Base-by-base conservation (phyloP, 371 early-diverging fungal genomes). In the Syncephalastrum monosporum region DNA sequence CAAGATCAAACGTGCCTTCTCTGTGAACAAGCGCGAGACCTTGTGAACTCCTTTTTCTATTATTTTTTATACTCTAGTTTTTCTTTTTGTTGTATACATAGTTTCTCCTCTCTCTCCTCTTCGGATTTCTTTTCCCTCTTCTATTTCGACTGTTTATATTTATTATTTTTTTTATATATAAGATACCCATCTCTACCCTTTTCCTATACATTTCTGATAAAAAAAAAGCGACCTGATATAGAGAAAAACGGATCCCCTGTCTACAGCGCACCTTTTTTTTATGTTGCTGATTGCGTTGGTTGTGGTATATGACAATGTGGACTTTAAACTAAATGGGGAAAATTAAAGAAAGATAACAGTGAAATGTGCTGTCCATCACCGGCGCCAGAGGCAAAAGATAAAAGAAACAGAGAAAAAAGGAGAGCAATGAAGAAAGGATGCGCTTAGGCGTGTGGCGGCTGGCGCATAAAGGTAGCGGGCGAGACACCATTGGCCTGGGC, bases 401-500 rank as follows among this genome's bases (percentile, higher is more conserved):
- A 29, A 7, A 29, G 29, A 29, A 7, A 29, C 4, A 29, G 6
- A 7, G 3, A 29, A 29, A 29, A 29, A 29, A 7, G 29, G 7
- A 7, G 4, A 29, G 29, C 29, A 7, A 29, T 6, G 7, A 6
- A 6, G 29, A 3, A 29, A 4, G 7, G 7, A 6, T 29, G 29
- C 7, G 29, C 21, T 29, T 29, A 29, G 29, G 7, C 29, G 7
- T 29, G 29, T 29, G 29, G 29, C 29, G 29, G 29, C 29, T 29
- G 29, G 6, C 29, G 29, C 29, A 29, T 29, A 29, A 29, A 29
- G 7, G 29, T 29, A 6, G 29, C 29, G 7, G 29, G 29, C 7
- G 29, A 29, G 29, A 69, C 42, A 10, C 53, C 49, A 27, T 45
- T 56, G 12, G 50, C 49, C 16, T 70, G 65, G 4, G 79, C 79